phyloP scores from a whole-genome alignment of 495 filamentous ascomycete species.

The Tuber melanosporum region DNA sequence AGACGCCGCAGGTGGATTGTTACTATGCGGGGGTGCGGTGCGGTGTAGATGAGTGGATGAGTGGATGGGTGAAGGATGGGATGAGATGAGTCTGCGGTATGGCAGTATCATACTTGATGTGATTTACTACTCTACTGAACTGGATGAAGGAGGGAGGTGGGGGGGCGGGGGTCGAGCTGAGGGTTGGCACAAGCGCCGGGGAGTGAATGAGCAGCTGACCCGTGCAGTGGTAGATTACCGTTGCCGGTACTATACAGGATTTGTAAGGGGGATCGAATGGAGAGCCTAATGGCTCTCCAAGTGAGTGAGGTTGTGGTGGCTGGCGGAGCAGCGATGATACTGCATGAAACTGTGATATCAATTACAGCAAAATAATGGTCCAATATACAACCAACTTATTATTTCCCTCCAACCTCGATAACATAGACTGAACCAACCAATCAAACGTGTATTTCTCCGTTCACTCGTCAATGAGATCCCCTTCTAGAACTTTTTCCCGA shows the following conservation, averaged over 20 bases:
- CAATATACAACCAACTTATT: conserved; percentile 1
- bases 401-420: neutral
- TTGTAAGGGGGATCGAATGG: neutral
- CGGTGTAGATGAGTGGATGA: neutral
- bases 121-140: neutral
- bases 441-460: conserved; percentile 2
- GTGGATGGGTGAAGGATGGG: neutral
- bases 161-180: neutral
- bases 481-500: conserved; percentile 36
- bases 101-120: neutral
- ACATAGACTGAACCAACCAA: neutral
- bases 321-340: neutral
- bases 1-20: neutral
- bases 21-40: neutral
- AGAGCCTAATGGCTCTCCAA: neutral
- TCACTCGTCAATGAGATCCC: conserved; percentile 17
- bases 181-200: neutral
- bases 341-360: neutral
- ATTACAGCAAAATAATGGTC: neutral
- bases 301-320: neutral
- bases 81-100: neutral
- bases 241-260: neutral
- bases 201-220: neutral
- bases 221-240: neutral
- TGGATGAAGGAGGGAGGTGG: neutral